Evolutionary conservation across 2,329 filamentous ascomycete species (phyloP), one percentile per base, ranked within the genome.

Genomic region (Ceratocystis destructans): DNA sequence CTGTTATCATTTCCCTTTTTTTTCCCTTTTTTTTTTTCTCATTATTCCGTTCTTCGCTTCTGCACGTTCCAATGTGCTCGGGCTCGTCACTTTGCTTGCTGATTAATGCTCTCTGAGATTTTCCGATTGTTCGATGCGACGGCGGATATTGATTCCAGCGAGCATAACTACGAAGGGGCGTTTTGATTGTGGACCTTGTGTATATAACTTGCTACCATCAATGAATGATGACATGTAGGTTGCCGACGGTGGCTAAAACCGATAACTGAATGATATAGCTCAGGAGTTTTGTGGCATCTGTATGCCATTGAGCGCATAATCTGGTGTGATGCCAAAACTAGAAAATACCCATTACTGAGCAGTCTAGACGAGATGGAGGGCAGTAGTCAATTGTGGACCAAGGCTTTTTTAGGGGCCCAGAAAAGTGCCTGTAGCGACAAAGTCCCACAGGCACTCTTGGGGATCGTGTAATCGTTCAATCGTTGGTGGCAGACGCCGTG

Each of bases 171-270:
- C 22, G 25, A 59, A 31, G 6, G 37, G 25, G 12, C 28, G 25
- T 31, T 17, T n/a, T 59, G 53, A n/a, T 37, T 59, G 33, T 59
- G 53, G 28, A 59, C 15, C n/a, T 31, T 50, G 66, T 50, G 66
- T 68, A 68, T 63, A 66, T 66, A 68, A 61, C 64, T 46, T 48
- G 31, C 25, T 55, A 63, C 22, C 44, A 61, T 68, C 66, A 48
- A 41, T 44, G 5, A 48, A 61, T 44, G 25, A 55, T 55, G 37
- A 17, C n/a, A 33, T 64, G 37, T 46, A 59, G 45, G 64, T 68
- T 68, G 66, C 66, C 44, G 66, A 66, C 66, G 66, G 66, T 68
- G 66, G 66, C 66, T 68, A 68, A 68, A 68, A 68, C 66, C 66
- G 66, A 64, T 48, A 22, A 15, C n/a, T 61, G 6, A 33, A 61